Evolutionary conservation across 257 asterid genomes (phyloP), one percentile per base, ranked within the genome.

Genomic region (Nicotiana sylvestris): DNA sequence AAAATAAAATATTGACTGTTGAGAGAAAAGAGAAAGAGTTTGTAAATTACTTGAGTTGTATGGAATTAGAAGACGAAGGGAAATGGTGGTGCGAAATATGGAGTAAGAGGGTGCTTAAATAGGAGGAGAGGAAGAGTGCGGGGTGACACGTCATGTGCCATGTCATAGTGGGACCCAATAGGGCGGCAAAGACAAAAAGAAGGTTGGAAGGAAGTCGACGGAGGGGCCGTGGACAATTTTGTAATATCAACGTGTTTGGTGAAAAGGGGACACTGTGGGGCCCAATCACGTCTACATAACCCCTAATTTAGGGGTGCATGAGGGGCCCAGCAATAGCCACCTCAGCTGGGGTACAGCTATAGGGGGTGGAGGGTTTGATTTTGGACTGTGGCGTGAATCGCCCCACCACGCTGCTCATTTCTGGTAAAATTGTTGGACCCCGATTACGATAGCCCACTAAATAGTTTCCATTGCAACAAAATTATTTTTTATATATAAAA

Each of bases 361-460:
- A 43, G 51, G 43, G 51, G 51, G 51, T 43, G 2, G 9, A 11
- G 25, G 84, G 46, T 83, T 84, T n/a, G 64, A 84, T 56, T 27
- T 83, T 84, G 86, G 86, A 81, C 86, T 67, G 70, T 67, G 84
- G 87, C n/a, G 88, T 18, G 56, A 88, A 91, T 88, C 89, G 81
- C 84, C 86, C 89, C 86, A 53, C 83, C 89, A 86, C 86, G 81
- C 90, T 88, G 92, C 95, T 83, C 86, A 81, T 85, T 89, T 90
- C 96, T 92, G 93, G 94, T 88, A 61, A 83, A 83, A 39, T 39
- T 90, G 98, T 93, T 86, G 95, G 98, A 66, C 91, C 82, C 60
- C 76, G 97, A 93, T 88, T 83, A 88, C 87, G 98, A 93, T 90
- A 90, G 92, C 91, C 89, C 82, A 79, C 81, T 81, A 77, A 78